Evolutionary conservation across 805 yeast species (phyloP).

Genomic region (Candida berthetii): DNA sequence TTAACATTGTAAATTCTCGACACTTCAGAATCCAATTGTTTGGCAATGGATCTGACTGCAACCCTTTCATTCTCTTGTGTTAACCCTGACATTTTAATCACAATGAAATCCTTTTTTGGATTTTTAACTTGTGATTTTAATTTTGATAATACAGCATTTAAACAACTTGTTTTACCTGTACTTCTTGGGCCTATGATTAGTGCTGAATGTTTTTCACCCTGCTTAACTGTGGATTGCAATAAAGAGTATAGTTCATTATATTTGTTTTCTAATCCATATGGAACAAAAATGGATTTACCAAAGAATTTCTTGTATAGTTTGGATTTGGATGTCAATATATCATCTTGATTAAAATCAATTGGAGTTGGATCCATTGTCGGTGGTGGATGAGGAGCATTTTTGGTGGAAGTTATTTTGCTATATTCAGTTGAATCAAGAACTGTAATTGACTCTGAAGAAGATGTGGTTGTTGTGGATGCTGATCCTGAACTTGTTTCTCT

Average conservation of each 20-base stretch:
- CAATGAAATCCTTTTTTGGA: slow-evolving; percentile 47
- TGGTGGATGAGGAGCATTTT: neutral
- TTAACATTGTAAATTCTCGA: slow-evolving; percentile 22
- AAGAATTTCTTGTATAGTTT: slow-evolving; percentile 22
- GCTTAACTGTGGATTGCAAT: slow-evolving; percentile 57
- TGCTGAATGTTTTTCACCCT: slow-evolving; percentile 76
- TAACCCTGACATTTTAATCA: slow-evolving; percentile 61
- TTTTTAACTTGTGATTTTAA: slow-evolving; percentile 24
- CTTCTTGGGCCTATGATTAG: slow-evolving; percentile 76
- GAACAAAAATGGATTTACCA: slow-evolving; percentile 15
- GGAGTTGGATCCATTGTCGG: neutral
- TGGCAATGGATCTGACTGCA: slow-evolving; percentile 82
- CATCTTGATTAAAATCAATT: neutral
- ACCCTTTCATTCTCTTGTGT: slow-evolving; percentile 68
- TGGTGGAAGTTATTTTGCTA: too few species aligned
- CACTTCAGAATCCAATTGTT: slow-evolving; percentile 60
- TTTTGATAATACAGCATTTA: slow-evolving; percentile 48
- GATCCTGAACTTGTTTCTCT: neutral
- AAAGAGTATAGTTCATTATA: slow-evolving; percentile 47
- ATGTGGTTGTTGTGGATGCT: neutral
- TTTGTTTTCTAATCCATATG: slow-evolving; percentile 28
- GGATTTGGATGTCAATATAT: slow-evolving; percentile 1
- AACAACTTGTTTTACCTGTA: slow-evolving; percentile 64
- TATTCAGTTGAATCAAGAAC: neutral
- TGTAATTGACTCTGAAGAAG: neutral